Evolutionary conservation across 2,329 filamentous ascomycete genomes (phyloP), one percentile per base, ranked within the genome.

Genomic region (Falciphora oryzae): DNA sequence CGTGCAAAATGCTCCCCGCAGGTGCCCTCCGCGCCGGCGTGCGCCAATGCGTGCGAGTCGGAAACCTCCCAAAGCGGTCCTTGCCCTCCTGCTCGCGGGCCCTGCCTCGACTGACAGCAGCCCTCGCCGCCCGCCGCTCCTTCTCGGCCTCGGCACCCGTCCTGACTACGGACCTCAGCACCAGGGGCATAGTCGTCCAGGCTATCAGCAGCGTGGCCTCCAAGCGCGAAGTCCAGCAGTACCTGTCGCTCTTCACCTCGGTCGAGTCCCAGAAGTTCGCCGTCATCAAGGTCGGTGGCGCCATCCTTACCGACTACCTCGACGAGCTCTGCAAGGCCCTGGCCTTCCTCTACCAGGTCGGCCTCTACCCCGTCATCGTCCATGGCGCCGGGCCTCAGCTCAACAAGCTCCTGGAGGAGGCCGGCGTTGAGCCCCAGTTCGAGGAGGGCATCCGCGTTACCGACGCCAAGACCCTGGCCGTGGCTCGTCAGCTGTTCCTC

Each of bases 231-330:
- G 92, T 96, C 68, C 92, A 97, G 81, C 94, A 98, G 78, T 98
- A 98, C 78, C 88, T 98, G 66, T 95, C 93, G 70, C 93, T 98
- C 76, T 99, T 99, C 83, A 95, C 90, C 70, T 97, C 93, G 44
- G 93, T 97, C 67, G 95, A 93, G 59, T 96, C 93, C 50, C 93
- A 98, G 80, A 93, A 96, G 75, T 99, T 98, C 77, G 94, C 93
- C 70, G 94, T 99, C 61, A 96, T 99, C 79, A 99, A 99, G 82
- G 94, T 98, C 65, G 95, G 94, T 67, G 95, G 94, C 67, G 95
- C 94, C 68, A 97, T 98, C 73, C 85, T 99, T 72, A 96, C 92
- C 66, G 93, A 98, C 75, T 90, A 97, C 77, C 84, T 98, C 65
- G 91, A 97, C 76, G 93, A 93, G 72, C 86, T 99, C 65, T 96